Conservation (phyloP, 768 basidiomycete species). For the Lactifluus echinatus region DNA sequence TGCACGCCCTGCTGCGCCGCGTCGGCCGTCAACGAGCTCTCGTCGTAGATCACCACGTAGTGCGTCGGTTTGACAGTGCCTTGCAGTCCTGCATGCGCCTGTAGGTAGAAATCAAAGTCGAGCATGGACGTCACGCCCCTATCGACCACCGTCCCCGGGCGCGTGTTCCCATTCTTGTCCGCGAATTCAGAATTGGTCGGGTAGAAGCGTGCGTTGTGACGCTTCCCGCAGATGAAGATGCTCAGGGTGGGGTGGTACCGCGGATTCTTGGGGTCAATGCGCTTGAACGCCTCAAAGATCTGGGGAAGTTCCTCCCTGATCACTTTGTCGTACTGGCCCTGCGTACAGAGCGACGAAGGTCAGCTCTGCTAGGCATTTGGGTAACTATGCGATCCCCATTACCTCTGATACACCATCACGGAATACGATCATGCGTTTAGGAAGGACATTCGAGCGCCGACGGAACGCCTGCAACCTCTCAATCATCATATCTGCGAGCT, state of each 20-base stretch:
- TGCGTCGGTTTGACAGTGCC: conserved; percentile 67
- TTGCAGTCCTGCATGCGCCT: conserved; percentile 69
- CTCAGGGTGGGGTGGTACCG: conserved; percentile 56
- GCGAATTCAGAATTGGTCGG: conserved; percentile 42
- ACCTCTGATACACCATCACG: conserved; percentile 82
- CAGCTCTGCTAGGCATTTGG: too few relatives aligned
- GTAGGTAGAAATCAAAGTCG: conserved; percentile 29
- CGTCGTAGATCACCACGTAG: conserved; percentile 75
- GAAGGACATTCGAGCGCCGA: conserved; percentile 41
- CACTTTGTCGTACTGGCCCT: conserved; percentile 70
- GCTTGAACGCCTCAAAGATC: conserved; percentile 53
- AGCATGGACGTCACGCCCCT: conserved; percentile 54
- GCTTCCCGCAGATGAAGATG: conserved; percentile 75
- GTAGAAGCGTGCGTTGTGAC: conserved; percentile 56
- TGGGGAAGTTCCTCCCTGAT: conserved; percentile 51
- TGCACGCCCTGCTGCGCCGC: conserved; percentile 68
- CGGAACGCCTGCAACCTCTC: conserved; percentile 57
- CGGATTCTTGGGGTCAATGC: conserved; percentile 34
- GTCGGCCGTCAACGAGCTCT: conserved; percentile 59
- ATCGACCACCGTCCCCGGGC: conserved; percentile 75
- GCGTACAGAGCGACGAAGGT: neutral
- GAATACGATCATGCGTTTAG: conserved; percentile 62
- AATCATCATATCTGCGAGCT: conserved; percentile 56
- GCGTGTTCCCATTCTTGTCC: conserved; percentile 65
- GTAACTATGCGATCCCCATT: too few relatives aligned